phyloP scores from a whole-genome alignment of 2,329 filamentous ascomycete genomes.

The Colletotrichum camelliae region DNA sequence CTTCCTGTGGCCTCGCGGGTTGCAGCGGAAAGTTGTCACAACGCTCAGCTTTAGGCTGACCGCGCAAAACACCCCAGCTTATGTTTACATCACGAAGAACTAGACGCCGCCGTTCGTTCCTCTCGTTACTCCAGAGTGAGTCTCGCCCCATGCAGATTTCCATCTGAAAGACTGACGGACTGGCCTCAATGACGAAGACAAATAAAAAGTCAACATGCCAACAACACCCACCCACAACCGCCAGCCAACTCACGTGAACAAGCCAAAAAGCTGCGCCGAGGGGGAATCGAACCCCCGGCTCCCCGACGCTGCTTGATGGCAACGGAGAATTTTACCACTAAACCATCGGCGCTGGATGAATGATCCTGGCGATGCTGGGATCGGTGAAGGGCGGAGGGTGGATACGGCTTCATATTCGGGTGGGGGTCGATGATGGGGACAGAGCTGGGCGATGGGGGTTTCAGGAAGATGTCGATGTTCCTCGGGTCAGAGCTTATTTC shows the following conservation, averaged over 20 bases:
- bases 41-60: no score
- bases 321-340: slow-evolving; percentile 24
- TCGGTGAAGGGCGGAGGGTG: background rate
- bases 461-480: no score
- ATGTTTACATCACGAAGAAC: no score
- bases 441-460: background rate
- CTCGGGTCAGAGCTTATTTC: no score
- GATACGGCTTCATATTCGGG: background rate
- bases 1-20: no score
- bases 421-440: background rate
- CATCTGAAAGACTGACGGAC: background rate
- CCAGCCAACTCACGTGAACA: background rate
- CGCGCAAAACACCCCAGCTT: no score
- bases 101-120: no score
- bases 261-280: slow-evolving; percentile 10
- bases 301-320: slow-evolving; percentile 19
- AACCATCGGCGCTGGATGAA: slow-evolving; percentile 17
- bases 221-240: background rate
- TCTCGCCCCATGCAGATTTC: no score
- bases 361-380: background rate
- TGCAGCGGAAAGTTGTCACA: no score
- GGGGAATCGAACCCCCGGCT: slow-evolving; percentile 23
- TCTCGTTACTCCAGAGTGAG: no score
- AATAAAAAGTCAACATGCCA: background rate
- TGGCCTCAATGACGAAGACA: background rate